Evolutionary conservation across 805 yeast genomes (phyloP), one percentile per base, ranked within the genome.

Genomic region (Kazachstania taianensis): DNA sequence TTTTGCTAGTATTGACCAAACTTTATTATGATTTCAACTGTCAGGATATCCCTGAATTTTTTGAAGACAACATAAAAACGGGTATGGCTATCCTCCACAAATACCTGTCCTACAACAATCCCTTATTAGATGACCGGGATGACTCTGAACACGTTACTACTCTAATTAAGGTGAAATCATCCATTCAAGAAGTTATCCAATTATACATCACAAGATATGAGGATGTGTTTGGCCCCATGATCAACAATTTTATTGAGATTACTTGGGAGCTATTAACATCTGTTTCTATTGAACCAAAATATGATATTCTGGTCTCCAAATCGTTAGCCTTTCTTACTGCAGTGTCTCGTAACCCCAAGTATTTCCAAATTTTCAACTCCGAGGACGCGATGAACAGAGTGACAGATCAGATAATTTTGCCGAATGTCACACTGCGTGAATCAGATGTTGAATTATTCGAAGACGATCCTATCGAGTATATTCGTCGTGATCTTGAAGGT

Each of bases 1-100:
- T 81, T 38, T 59, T 87, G 46, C 62, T 80, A 34, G 61, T 86
- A 16, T 66, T 87, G 36, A 60, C 81, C 24, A 89, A 92, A 55
- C 73, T 94, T 25, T 94, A 83, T 60, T 85, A 77, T 55, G 99
- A 92, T 57, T 73, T 92, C 51, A 92, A 92, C 58, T 89, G 96
- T 61, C 98, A 94, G 62, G 99, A 92, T 61, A 80, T 92, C 36
- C 98, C 99, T 1, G 98, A 87, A 60, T 92, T 89, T 54, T 92
- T 92, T 55, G 99, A 94, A 62, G 97, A 92, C 61, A 73, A 92
- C 55, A 62, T 92, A 58, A 63, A 69, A 28, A 64, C 62, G 13
- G 86, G 94, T 36, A 83, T 94, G 92, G 67, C 67, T 5, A 72
- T 87, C 20, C 66, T 87, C 46, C 94, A 85, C 55, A 82, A 81